Conservation (phyloP, 352 stramenopile species). For the Globisporangium sylvaticum region DNA sequence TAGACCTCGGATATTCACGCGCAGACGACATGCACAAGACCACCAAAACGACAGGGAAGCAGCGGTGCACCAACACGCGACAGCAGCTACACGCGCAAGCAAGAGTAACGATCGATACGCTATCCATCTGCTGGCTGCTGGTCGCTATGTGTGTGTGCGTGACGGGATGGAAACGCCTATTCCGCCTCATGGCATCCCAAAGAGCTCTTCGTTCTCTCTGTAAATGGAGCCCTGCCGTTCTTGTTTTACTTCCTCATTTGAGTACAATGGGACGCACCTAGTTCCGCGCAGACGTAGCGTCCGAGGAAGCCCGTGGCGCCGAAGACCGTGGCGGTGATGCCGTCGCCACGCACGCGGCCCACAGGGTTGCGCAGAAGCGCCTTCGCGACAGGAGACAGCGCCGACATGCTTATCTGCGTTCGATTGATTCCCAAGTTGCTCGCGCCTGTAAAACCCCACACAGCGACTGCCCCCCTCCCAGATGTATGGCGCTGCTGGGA, state of each 20-base stretch:
- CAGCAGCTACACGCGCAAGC: not conserved
- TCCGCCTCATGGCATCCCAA: not conserved
- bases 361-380: conserved; percentile 72
- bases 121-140: not conserved
- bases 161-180: not conserved
- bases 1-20: not conserved
- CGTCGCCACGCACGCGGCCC: conserved; percentile 67
- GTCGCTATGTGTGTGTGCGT: not conserved
- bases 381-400: conserved; percentile 72
- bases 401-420: conserved; percentile 50
- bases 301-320: conserved; percentile 93
- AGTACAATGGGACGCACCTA: conserved; percentile 58
- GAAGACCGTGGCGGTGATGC: conserved; percentile 94
- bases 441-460: not conserved
- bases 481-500: conserved; percentile 14
- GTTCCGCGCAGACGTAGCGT: conserved; percentile 91
- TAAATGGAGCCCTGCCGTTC: not conserved
- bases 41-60: not conserved
- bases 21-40: not conserved
- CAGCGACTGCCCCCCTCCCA: not conserved
- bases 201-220: not conserved
- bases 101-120: not conserved
- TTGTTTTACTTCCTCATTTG: not conserved
- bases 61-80: not conserved
- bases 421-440: conserved; percentile 8